Percentiles rank a stretch among this genome's conserved stretches.
phyloP scores from a whole-genome alignment of 805 yeast species.

The Starmerella ratchasimensis region DNA sequence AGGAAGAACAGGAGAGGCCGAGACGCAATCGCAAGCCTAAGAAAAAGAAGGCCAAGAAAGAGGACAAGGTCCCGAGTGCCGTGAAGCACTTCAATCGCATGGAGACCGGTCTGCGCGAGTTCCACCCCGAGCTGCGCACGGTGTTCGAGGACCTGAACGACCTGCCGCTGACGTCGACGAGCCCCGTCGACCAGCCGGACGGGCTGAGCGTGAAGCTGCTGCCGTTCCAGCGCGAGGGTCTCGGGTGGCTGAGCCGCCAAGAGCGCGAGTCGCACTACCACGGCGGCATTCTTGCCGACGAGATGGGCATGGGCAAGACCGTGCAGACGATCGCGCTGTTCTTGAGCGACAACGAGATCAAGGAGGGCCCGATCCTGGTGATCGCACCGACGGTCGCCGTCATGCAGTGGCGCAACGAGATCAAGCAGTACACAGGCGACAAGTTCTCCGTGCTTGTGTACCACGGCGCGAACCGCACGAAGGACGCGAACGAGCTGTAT shows the following conservation, averaged over 20 bases:
- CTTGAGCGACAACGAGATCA: constrained; percentile 41
- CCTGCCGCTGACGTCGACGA: constrained; percentile 30
- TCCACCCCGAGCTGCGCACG: constrained; percentile 64
- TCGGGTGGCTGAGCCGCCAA: constrained; percentile 75
- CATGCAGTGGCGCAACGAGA: constrained; percentile 95
- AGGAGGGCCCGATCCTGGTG: constrained; percentile 65
- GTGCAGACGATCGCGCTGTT: constrained; percentile 87
- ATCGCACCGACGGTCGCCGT: constrained; percentile 98
- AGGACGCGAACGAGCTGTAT: constrained; percentile 39
- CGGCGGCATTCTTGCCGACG: constrained; percentile 95
- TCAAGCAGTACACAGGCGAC: constrained; percentile 68
- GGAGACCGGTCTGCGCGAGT: constrained; percentile 51
- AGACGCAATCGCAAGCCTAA: neutral
- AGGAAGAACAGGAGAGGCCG: neutral
- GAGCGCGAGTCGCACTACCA: constrained; percentile 55
- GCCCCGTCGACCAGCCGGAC: constrained; percentile 45
- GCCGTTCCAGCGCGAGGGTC: constrained; percentile 89
- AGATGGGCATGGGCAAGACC: constrained; percentile 99
- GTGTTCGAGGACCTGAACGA: constrained; percentile 54
- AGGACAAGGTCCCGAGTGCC: constrained; percentile 14
- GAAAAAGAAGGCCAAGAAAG: constrained; percentile 5
- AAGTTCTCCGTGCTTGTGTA: constrained; percentile 53
- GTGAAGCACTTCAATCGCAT: constrained; percentile 35
- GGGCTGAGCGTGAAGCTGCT: constrained; percentile 60
- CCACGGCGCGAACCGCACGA: constrained; percentile 75